Base-by-base conservation (phyloP, 805 yeast species). In the Lipomyces sp. region DNA sequence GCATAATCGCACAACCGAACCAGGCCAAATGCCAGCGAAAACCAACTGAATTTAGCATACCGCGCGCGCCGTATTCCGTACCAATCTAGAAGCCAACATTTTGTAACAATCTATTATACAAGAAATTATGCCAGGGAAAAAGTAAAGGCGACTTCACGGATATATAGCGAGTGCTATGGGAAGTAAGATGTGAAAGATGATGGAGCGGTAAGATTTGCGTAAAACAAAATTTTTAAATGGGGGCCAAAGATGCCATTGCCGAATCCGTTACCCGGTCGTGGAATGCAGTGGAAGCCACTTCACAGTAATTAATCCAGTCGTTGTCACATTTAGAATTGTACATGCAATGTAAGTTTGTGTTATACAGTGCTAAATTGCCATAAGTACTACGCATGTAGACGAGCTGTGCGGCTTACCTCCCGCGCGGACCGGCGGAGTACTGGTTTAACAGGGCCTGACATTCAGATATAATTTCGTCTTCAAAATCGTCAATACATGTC, bases 1-100 rank as follows among this genome's bases (percentile, higher is more conserved):
- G n/a, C 1, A 57, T 33, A 2, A 42, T 55, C 13, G 24, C 34
- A 33, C 18, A 11, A 30, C 55, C 3, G 32, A 53, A 24, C n/a
- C 1, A 11, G 5, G 8, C 34, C 4, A 13, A 53, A 18, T 30
- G 13, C 24, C 34, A 18, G 8, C 55, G 55, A 53, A 15, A n/a
- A 18, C 5, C 7, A n/a, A 53, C 7, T 8, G 34, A n/a, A 32
- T 30, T 8, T 4, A 39, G 45, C 74, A 57, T 72, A 73, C 74
- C 61, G 72, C 64, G 64, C 76, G 74, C 54, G 73, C 63, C 45
- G 78, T 75, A 59, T 76, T 73, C 62, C 81, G 78, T 57, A 80
- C 78, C 61, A 79, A 75, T 75, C 78, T 74, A 69, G 82, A 77
- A 73, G 79, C 83, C 74, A 76, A 76, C 81, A 74, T 78, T 65